phyloP scores from a whole-genome alignment of 1,284 basidiomycete species.

The Naganishia sp. region DNA sequence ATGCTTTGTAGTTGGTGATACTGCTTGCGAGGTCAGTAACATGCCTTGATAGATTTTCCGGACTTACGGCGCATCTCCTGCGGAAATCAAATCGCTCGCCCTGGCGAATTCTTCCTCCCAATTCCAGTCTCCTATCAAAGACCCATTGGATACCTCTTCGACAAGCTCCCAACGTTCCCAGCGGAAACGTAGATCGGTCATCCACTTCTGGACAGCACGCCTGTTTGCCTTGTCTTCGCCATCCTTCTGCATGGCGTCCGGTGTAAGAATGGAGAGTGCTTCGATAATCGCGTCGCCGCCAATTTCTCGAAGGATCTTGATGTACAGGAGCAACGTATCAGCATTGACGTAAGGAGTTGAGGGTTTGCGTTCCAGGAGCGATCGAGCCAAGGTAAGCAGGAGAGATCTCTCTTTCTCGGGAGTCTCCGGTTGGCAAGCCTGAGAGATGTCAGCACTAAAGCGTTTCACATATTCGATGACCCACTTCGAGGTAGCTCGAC shows the following conservation, averaged over 20 bases:
- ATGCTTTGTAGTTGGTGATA: conserved; percentile 35
- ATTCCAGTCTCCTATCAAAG: conserved; percentile 29
- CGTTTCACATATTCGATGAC: background rate
- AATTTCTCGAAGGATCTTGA: conserved; percentile 28
- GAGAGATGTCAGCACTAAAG: background rate
- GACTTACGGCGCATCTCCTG: conserved; percentile 34
- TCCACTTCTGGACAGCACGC: conserved; percentile 14
- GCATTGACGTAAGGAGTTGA: conserved; percentile 24
- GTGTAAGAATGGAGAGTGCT: conserved; percentile 26
- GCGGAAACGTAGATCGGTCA: conserved; percentile 30
- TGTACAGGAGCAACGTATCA: conserved; percentile 28
- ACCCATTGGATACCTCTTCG: conserved; percentile 12
- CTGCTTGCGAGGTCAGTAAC: background rate
- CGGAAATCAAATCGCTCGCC: conserved; percentile 28
- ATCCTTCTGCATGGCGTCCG: conserved; percentile 16
- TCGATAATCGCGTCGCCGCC: conserved; percentile 14
- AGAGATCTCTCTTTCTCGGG: conserved; percentile 6
- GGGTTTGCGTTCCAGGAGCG: conserved; percentile 22
- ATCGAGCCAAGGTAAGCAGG: conserved; percentile 17
- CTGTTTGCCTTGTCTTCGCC: conserved; percentile 4
- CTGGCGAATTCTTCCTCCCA: conserved; percentile 34
- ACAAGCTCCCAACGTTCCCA: conserved; percentile 35
- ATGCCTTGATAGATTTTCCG: background rate
- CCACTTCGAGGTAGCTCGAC: conserved; percentile 30
- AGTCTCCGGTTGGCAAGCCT: conserved; percentile 26